phyloP scores from a whole-genome alignment of 1,284 basidiomycete species.

The Coniophora puteana region DNA sequence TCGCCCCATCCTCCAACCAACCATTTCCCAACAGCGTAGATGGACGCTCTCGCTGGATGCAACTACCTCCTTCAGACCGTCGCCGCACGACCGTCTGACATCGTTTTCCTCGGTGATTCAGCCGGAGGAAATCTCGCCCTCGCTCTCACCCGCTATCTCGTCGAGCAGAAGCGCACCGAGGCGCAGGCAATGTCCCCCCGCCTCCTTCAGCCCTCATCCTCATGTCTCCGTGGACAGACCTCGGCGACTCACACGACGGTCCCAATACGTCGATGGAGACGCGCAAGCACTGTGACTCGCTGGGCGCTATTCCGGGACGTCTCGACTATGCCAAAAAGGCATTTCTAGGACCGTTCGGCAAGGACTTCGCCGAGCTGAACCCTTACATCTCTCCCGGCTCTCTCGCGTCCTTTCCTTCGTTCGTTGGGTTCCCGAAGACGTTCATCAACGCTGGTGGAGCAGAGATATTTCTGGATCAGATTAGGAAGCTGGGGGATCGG shows the following conservation, averaged over 20 bases:
- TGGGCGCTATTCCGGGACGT: neutral
- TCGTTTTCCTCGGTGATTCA: constrained; percentile 52
- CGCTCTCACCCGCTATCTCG: constrained; percentile 35
- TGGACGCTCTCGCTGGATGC: constrained; percentile 49
- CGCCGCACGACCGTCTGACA: constrained; percentile 36
- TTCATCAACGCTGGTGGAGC: constrained; percentile 31
- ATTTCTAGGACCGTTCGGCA: constrained; percentile 18
- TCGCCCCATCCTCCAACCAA: constrained; percentile 15
- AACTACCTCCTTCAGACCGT: constrained; percentile 37
- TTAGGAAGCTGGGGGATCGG: constrained; percentile 26
- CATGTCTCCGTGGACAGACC: constrained; percentile 47
- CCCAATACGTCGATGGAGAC: constrained; percentile 18
- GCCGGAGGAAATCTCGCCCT: constrained; percentile 56
- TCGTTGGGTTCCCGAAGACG: constrained; percentile 32
- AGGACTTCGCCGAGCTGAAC: constrained; percentile 18
- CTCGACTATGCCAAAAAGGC: constrained; percentile 14
- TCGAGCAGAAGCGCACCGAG: constrained; percentile 16
- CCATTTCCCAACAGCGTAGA: constrained; percentile 47
- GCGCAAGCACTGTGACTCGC: constrained; percentile 17
- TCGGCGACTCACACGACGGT: constrained; percentile 25
- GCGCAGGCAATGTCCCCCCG: constrained; percentile 11
- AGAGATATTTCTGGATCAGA: constrained; percentile 31
- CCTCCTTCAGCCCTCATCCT: constrained; percentile 39
- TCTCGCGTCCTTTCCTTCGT: constrained; percentile 16
- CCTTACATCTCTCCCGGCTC: constrained; percentile 20